Base-by-base conservation (phyloP, 2,329 filamentous ascomycete species). In the Cyclaneusma minus region DNA sequence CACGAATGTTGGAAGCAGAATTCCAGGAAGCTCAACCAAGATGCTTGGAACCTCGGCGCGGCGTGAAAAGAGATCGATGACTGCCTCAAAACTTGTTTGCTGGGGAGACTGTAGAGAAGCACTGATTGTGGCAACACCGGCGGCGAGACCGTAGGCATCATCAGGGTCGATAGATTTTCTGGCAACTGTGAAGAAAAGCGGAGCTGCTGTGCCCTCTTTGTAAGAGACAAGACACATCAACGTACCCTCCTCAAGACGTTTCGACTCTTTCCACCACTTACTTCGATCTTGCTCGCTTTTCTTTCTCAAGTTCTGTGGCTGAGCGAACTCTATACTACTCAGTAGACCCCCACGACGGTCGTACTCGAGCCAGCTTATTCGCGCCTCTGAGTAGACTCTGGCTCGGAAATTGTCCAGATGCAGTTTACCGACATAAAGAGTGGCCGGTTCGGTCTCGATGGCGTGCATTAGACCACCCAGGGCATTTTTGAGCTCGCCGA, bases 21-120 rank as follows among this genome's bases (percentile, higher is more conserved):
- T 50, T 0, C 63, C 64, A 0, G 69, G 71, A 29, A 77, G 75
- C 34, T 77, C 71, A 1, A 76, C 54, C 18, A 8, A 11, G 8
- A 20, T 20, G 18, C n/a, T 11, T 20, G 8, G 18, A 8, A 20
- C 8, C 8, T 11, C n/a, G 8, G 8, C n/a, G 18, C 8, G 18
- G 18, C 8, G 8, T 20, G 18, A 11, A 8, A 20, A 20, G 18
- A 20, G n/a, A 20, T 8, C n/a, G 18, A 20, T 20, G 18, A 20
- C n/a, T 8, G 8, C n/a, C 18, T 8, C 18, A 20, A 20, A 20
- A 8, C n/a, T n/a, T n/a, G n/a, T 20, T 11, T 8, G n/a, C n/a
- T n/a, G n/a, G n/a, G n/a, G n/a, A n/a, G n/a, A n/a, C n/a, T n/a
- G n/a, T n/a, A n/a, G n/a, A 20, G 8, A 20, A 20, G 18, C 18